Conservation (phyloP, 2,329 filamentous ascomycete genomes). For the Pyrenochaeta sp. region DNA sequence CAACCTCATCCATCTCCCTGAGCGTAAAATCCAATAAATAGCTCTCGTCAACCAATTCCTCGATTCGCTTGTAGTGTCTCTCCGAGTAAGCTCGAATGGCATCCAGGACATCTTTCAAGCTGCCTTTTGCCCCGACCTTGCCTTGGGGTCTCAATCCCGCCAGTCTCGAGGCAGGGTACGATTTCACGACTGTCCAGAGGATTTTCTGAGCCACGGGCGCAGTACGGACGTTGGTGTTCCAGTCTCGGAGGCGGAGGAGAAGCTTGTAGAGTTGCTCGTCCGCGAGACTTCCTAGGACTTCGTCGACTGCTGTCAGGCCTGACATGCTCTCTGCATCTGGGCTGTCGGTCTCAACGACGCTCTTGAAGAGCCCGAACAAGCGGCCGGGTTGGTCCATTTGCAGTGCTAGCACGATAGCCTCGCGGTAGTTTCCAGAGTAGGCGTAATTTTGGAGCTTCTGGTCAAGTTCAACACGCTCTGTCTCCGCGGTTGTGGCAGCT, state of each 20-base stretch:
- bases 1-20: slow-evolving; percentile 84
- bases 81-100: slow-evolving; percentile 92
- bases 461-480: slow-evolving; percentile 88
- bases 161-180: slow-evolving; percentile 80
- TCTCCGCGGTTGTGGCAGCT: slow-evolving; percentile 74
- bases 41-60: slow-evolving; percentile 92
- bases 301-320: slow-evolving; percentile 74
- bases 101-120: slow-evolving; percentile 81
- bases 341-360: slow-evolving; percentile 70
- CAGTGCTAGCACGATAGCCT: slow-evolving; percentile 89
- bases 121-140: slow-evolving; percentile 45
- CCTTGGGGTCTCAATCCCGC: slow-evolving; percentile 65
- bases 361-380: slow-evolving; percentile 82
- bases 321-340: slow-evolving; percentile 70
- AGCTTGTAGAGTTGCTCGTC: slow-evolving; percentile 87
- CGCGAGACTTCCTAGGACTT: slow-evolving; percentile 78
- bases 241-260: slow-evolving; percentile 84
- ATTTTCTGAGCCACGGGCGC: slow-evolving; percentile 86
- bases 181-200: slow-evolving; percentile 78
- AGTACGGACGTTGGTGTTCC: slow-evolving; percentile 95
- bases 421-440: slow-evolving; percentile 83
- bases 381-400: slow-evolving; percentile 94
- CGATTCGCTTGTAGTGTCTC: slow-evolving; percentile 86
- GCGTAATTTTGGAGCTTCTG: slow-evolving; percentile 95
- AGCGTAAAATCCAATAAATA: slow-evolving; percentile 94